phyloP scores from a whole-genome alignment of 441 rosid species.

The Bocquillonia castaneifolia region DNA sequence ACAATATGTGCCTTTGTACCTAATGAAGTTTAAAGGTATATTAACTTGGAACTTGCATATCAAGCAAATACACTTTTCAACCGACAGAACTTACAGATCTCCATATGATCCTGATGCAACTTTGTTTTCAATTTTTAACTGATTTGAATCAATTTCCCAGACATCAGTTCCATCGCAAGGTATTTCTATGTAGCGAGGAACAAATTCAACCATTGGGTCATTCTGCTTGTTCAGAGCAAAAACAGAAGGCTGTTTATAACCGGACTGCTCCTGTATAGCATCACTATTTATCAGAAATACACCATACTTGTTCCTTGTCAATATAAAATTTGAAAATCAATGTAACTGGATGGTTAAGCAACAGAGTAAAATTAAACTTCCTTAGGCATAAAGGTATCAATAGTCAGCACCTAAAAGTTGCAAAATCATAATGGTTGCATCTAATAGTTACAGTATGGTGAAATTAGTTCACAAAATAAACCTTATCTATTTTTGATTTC shows the following conservation, averaged over 20 bases:
- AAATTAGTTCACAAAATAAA: not conserved
- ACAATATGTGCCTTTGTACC: slow-evolving; percentile 76
- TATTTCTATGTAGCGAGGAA: slow-evolving; percentile 64
- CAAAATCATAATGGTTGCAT: not conserved
- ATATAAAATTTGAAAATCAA: not conserved
- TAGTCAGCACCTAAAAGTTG: not conserved
- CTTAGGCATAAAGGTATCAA: not conserved
- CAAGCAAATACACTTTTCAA: slow-evolving; percentile 9
- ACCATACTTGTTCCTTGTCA: slow-evolving; percentile 11
- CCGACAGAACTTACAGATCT: slow-evolving; percentile 60
- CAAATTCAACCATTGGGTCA: slow-evolving; percentile 36
- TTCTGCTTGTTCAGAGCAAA: slow-evolving; percentile 37
- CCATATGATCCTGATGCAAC: slow-evolving; percentile 87
- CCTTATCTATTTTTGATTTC: not conserved
- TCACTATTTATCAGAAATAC: slow-evolving; percentile 21
- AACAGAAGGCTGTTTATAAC: slow-evolving; percentile 40
- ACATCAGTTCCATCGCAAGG: slow-evolving; percentile 93
- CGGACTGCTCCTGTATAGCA: slow-evolving; percentile 61
- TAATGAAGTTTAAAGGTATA: slow-evolving; percentile 30
- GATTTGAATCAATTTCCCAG: slow-evolving; percentile 85
- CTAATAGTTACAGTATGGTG: not conserved
- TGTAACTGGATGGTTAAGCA: not conserved
- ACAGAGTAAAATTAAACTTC: slow-evolving; percentile 1
- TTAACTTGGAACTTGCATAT: slow-evolving; percentile 17
- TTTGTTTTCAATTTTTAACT: slow-evolving; percentile 63